Conservation (phyloP, 306 rosid species). For the Gastrolobium bilobum region DNA sequence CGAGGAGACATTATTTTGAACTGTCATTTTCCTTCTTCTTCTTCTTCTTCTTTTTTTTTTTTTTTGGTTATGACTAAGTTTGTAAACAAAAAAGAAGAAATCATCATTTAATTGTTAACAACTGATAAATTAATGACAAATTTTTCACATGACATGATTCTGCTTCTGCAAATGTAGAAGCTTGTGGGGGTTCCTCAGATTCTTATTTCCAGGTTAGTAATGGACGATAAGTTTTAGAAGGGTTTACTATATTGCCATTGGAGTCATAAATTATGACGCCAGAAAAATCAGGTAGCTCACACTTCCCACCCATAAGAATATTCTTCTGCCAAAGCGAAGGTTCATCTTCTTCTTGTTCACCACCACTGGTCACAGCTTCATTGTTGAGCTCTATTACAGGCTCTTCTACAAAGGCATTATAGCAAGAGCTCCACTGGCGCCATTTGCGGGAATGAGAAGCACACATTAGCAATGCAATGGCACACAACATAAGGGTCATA, state of each 20-base stretch:
- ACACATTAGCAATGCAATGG: constrained; percentile 76
- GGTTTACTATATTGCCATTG: constrained; percentile 67
- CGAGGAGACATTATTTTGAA: no score
- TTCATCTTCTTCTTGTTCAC: constrained; percentile 54
- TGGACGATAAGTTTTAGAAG: constrained; percentile 60
- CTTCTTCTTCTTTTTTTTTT: no score
- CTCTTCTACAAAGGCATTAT: constrained; percentile 50
- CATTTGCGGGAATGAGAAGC: constrained; percentile 77
- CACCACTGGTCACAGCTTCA: constrained; percentile 44
- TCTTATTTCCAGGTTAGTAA: constrained; percentile 75
- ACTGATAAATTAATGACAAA: no score
- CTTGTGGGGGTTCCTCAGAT: not conserved
- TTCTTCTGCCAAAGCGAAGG: constrained; percentile 86
- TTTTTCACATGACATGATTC: no score
- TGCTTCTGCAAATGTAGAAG: constrained; percentile 19
- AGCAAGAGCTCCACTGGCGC: constrained; percentile 65
- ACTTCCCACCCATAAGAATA: constrained; percentile 93
- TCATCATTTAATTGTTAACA: no score
- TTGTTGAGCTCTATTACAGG: constrained; percentile 63
- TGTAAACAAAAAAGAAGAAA: no score
- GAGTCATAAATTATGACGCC: constrained; percentile 89
- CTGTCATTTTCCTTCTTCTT: no score
- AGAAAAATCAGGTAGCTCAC: constrained; percentile 90
- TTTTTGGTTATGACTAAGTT: no score
- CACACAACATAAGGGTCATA: constrained; percentile 65